Conservation (phyloP, 2,329 filamentous ascomycete species). For the Seiridium cupressi region DNA sequence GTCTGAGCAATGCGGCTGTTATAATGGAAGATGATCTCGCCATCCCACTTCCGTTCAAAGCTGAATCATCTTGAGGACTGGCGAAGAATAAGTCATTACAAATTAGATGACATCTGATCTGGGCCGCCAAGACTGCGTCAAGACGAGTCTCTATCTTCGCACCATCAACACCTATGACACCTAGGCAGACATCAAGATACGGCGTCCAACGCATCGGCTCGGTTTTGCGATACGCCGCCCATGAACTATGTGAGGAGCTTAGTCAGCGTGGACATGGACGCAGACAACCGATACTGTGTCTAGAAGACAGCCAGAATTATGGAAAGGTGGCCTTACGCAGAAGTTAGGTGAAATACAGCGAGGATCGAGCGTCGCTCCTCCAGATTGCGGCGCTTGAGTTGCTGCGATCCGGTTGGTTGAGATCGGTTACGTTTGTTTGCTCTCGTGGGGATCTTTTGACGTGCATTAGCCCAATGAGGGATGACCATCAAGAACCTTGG, state of each 20-base stretch:
- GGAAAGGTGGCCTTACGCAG: slow-evolving; percentile 17
- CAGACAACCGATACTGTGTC: too few relatives aligned
- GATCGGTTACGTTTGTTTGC: background rate
- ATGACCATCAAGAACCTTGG: background rate
- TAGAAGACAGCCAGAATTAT: too few relatives aligned
- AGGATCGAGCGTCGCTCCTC: slow-evolving; percentile 19
- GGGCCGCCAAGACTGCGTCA: slow-evolving; percentile 15
- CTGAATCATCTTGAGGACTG: background rate
- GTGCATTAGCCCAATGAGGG: too few relatives aligned
- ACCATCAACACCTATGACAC: slow-evolving; percentile 3
- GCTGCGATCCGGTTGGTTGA: background rate
- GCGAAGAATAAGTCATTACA: slow-evolving; percentile 18
- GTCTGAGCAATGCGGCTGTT: slow-evolving; percentile 14
- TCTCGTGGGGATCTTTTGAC: too few relatives aligned
- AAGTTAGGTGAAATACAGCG: slow-evolving; percentile 23
- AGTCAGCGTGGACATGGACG: background rate
- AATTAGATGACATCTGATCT: slow-evolving; percentile 23
- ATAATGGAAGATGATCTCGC: slow-evolving; percentile 10
- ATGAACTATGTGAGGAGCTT: slow-evolving; percentile 15
- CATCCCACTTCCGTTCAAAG: slow-evolving; percentile 4
- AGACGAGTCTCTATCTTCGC: slow-evolving; percentile 15
- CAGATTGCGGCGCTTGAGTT: slow-evolving; percentile 11
- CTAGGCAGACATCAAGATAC: slow-evolving; percentile 17
- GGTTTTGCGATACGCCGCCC: slow-evolving; percentile 21
- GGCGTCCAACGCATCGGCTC: slow-evolving; percentile 19